Percentiles rank a stretch among this genome's conserved stretches.
These are phyloP conservation scores for Dictyostelium brefeldianum DNA, from an alignment of 78 protist genomes.

Conservation along the genomic window DNA sequence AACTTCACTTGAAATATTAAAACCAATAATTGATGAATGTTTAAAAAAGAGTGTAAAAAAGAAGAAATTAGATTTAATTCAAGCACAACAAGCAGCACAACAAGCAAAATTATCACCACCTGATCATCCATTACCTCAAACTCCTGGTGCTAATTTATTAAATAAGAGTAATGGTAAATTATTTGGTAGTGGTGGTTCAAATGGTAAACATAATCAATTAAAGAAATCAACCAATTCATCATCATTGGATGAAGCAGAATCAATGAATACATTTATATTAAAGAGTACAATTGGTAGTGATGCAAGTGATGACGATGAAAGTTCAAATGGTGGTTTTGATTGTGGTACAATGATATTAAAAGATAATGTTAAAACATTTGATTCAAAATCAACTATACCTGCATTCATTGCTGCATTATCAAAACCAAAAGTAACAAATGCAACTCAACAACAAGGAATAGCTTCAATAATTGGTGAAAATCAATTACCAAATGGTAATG, in stretches of 20 bases:
- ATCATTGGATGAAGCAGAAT: slow-evolving; percentile 13
- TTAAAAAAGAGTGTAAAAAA: slow-evolving; percentile 33
- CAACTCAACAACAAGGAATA: not conserved
- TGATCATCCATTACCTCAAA: not conserved
- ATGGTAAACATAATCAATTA: not conserved
- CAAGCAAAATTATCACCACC: not conserved
- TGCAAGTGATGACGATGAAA: not conserved
- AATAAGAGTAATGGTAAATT: not conserved
- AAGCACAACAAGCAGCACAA: not conserved
- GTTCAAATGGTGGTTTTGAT: not conserved
- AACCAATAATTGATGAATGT: slow-evolving; percentile 70
- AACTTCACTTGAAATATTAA: slow-evolving; percentile 4
- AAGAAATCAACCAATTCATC: not conserved
- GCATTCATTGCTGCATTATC: slow-evolving; percentile 66
- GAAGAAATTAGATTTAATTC: not conserved
- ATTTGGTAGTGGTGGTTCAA: not conserved
- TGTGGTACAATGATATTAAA: slow-evolving; percentile 54
- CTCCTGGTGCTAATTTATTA: not conserved
- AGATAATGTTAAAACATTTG: slow-evolving; percentile 16
- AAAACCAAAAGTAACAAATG: not conserved
- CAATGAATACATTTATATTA: slow-evolving; percentile 20
- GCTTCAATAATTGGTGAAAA: not conserved
- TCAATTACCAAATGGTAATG: not conserved
- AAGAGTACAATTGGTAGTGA: slow-evolving; percentile 1
- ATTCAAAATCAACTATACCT: slow-evolving; percentile 5